Evolutionary conservation across 2,329 filamentous ascomycete genomes (phyloP), one percentile per base, ranked within the genome.

Genomic region (Talaromyces sp.): DNA sequence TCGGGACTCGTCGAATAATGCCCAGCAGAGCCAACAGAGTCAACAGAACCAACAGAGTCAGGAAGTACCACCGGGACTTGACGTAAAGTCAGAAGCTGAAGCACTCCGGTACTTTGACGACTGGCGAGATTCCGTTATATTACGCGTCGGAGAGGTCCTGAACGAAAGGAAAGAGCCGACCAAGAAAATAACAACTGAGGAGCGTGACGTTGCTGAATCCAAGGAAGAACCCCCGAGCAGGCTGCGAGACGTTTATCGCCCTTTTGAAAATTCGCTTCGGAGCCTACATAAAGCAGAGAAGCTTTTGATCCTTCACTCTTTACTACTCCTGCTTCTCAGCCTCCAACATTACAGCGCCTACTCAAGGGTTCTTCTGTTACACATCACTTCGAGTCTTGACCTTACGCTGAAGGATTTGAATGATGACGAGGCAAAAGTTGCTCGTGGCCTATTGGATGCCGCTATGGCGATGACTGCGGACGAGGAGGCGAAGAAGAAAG

Each of bases 401-500:
- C 77, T 96, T 27, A 82, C 88, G 0, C 74, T 87, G 26, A 81
- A 82, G 35, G 75, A 86, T 3, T 80, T 95, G 11, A 83, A 86
- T 38, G 82, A 87, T 51, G 86, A 93, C 59, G 91, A 98, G 72
- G 81, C 84, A 50, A 87, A 90, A 61, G 82, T 96, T 14, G 90
- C 91, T 0, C 83, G 85, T 58, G 89, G 86, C 0, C 78, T 98
- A 0, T 83, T 95, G 0, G 84, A 89, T 66, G 86, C 89, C 38
- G 89, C 90, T n/a, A 84, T 89, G 64, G 83, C 87, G 24, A 88
- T 96, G 80, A 88, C 87, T 0, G 90, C 89, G 0, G 89, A 93
- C 63, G 85, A 87, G 1, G 91, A 95, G 71, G 87, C 86, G 0
- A 85, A 89, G 69, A 89, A 89, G 71, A 86, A 88, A 58, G 83